phyloP scores from a whole-genome alignment of 305 asterid species.

The Caryopteris hybrid region DNA sequence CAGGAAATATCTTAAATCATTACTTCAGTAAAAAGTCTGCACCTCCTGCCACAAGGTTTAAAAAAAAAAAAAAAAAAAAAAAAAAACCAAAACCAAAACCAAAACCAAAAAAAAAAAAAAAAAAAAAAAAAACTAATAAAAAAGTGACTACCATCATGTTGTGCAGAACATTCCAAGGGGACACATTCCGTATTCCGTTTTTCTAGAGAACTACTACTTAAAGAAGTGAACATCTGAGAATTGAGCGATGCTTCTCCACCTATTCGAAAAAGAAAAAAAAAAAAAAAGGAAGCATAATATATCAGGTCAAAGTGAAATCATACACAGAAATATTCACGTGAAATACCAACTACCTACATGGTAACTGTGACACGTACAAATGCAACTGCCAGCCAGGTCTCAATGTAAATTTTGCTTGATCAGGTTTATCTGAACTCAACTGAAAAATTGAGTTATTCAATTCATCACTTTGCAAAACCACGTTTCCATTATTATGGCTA shows the following conservation, averaged over 20 bases:
- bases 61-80: too few species aligned
- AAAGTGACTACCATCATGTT: constrained; percentile 36
- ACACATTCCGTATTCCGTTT: constrained; percentile 13
- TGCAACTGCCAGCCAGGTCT: constrained; percentile 65
- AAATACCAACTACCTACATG: constrained; percentile 54
- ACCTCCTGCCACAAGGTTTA: background rate
- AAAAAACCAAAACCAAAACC: too few species aligned
- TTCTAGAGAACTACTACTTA: constrained; percentile 25
- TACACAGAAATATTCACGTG: constrained; percentile 1
- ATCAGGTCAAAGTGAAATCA: constrained; percentile 8
- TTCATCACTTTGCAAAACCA: constrained; percentile 25
- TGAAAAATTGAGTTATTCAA: constrained; percentile 28
- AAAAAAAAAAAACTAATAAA: background rate
- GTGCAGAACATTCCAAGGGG: constrained; percentile 21
- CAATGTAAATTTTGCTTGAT: constrained; percentile 43
- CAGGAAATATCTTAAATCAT: constrained; percentile 1
- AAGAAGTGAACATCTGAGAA: constrained; percentile 40
- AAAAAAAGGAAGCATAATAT: constrained; percentile 7
- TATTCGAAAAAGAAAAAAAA: too few species aligned
- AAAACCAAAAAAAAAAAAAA: too few species aligned
- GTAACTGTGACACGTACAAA: constrained; percentile 80
- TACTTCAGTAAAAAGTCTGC: background rate
- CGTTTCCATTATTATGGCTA: constrained; percentile 21
- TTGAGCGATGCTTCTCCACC: constrained; percentile 70
- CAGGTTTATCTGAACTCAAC: constrained; percentile 33